Evolutionary conservation across 2,329 filamentous ascomycete species (phyloP), one percentile per base, ranked within the genome.

Genomic region (Diaporthe sp.): DNA sequence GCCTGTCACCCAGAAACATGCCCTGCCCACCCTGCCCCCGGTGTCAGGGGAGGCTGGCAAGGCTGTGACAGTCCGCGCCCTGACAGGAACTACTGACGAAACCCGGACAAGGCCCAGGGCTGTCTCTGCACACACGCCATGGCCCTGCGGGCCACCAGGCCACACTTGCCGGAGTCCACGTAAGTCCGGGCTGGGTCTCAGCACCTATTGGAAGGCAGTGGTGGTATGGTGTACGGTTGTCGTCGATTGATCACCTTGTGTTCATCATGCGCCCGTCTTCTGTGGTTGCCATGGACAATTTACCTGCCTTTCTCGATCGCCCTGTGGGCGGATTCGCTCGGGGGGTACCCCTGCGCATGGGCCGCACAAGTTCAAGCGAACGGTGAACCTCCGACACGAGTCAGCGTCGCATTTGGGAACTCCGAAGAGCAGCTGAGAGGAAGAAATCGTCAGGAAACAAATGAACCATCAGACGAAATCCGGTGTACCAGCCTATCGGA

Each of bases 321-420:
- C 37, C 34, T 55, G 65, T 42, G 34, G 47, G 34, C 53, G 47
- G 28, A 22, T 42, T 28, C 25, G 49, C 28, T 65, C 42, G 55
- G 39, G 47, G 71, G 25, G 31, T 39, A 76, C 57, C 72, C 57
- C 39, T 67, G 72, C 65, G 47, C 65, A 49, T 57, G 67, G 71
- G 65, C 71, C 20, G 58, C 39, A 68, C 57, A 55, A 71, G 31
- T 42, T 60, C 63, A 76, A 73, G 53, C 71, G 63, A 63, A 76
- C 65, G 63, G 75, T 73, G 67, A 65, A 58, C n/a, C 65, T 28
- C 47, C 37, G 53, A 71, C 67, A 74, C 75, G 71, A 76, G 72
- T 76, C 75, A 76, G 72, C 65, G 55, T 74, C 53, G 55, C 71
- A 74, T 63, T 70, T 71, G 63, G 47, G n/a, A 63, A 63, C 55